Percentiles rank a stretch among this genome's conserved stretches.
phyloP scores from a whole-genome alignment of 768 basidiomycete genomes.

The Pleurotus pulmonarius region DNA sequence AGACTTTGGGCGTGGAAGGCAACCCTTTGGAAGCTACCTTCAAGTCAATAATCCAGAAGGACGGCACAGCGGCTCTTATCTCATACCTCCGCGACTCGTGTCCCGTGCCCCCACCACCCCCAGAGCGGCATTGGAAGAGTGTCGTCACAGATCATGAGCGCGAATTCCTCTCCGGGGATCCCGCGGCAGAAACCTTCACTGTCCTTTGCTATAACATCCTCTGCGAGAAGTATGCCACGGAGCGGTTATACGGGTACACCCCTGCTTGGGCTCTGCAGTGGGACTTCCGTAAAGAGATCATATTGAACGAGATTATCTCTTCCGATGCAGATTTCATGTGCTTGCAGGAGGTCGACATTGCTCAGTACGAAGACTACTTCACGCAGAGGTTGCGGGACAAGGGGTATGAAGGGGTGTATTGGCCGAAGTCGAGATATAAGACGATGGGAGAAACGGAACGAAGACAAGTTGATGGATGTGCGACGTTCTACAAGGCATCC shows the following conservation, averaged over 20 bases:
- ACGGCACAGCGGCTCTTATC: slow-evolving; percentile 88
- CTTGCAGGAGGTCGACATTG: slow-evolving; percentile 91
- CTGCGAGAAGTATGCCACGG: slow-evolving; percentile 86
- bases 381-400: slow-evolving; percentile 62
- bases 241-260: slow-evolving; percentile 90
- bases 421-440: slow-evolving; percentile 89
- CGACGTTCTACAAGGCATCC: slow-evolving; percentile 87
- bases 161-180: slow-evolving; percentile 57
- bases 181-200: slow-evolving; percentile 71
- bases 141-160: slow-evolving; percentile 57
- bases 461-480: slow-evolving; percentile 91
- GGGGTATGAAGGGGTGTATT: slow-evolving; percentile 89
- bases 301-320: slow-evolving; percentile 78
- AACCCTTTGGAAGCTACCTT: slow-evolving; percentile 83
- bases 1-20: slow-evolving; percentile 94
- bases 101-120: slow-evolving; percentile 76
- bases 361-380: slow-evolving; percentile 92
- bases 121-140: slow-evolving; percentile 73
- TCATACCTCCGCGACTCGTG: slow-evolving; percentile 92
- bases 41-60: slow-evolving; percentile 84
- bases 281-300: slow-evolving; percentile 88
- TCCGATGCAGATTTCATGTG: slow-evolving; percentile 89
- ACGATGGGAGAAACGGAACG: slow-evolving; percentile 88
- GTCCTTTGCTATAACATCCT: slow-evolving; percentile 93
- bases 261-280: slow-evolving; percentile 96